Percentiles rank a stretch among this genome's conserved stretches.
Evolutionary conservation across 2,329 filamentous ascomycete genomes (phyloP).

Genomic region (Botrytis hyacinthi): DNA sequence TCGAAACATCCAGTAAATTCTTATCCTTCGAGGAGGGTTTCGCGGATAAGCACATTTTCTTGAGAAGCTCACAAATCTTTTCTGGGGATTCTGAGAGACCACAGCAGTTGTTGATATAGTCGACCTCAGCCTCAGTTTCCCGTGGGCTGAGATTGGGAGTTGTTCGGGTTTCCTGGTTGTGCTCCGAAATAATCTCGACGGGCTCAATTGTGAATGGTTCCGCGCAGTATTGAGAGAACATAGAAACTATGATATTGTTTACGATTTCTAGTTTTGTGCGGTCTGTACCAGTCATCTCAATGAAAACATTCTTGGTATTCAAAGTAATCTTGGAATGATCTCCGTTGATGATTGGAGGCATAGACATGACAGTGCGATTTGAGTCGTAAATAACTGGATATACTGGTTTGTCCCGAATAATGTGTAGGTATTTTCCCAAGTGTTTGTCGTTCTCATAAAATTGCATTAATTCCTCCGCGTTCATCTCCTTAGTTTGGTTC

Average conservation of each 20-base stretch:
- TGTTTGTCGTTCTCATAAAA: slow-evolving; percentile 97
- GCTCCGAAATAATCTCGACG: slow-evolving; percentile 85
- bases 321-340: slow-evolving; percentile 95
- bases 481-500: slow-evolving; percentile 89
- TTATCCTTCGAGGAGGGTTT: slow-evolving; percentile 67
- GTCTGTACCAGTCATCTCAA: slow-evolving; percentile 95
- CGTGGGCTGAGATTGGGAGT: slow-evolving; percentile 79
- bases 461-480: slow-evolving; percentile 82
- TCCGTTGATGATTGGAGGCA: slow-evolving; percentile 97
- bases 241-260: slow-evolving; percentile 90
- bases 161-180: slow-evolving; percentile 80
- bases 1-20: slow-evolving; percentile 74
- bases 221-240: slow-evolving; percentile 91
- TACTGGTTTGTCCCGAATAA: slow-evolving; percentile 88
- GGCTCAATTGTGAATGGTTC: slow-evolving; percentile 93
- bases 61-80: slow-evolving; percentile 74
- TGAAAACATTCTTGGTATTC: slow-evolving; percentile 89
- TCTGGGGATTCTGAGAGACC: slow-evolving; percentile 74
- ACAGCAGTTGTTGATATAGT: slow-evolving; percentile 92
- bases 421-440: slow-evolving; percentile 84
- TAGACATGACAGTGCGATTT: slow-evolving; percentile 80
- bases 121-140: slow-evolving; percentile 75
- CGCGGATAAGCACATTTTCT: slow-evolving; percentile 86
- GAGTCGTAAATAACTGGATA: slow-evolving; percentile 96
- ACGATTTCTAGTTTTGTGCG: slow-evolving; percentile 96